phyloP scores from a whole-genome alignment of 1,139 yeast genomes.

The Candida sanyaensis region DNA sequence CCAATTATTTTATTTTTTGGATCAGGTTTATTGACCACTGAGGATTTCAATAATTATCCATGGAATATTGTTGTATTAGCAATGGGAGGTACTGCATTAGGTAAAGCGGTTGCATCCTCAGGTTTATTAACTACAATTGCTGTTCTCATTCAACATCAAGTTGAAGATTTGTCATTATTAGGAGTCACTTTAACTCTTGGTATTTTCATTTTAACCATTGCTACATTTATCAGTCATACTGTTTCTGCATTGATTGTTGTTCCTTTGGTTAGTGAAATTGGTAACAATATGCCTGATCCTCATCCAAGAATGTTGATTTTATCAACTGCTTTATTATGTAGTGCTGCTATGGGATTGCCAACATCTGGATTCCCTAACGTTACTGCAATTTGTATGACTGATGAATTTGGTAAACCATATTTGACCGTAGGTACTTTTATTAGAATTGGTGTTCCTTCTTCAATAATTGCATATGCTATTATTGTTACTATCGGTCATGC shows the following conservation, averaged over 20 bases:
- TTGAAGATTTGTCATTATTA: conserved; percentile 56
- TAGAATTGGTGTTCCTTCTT: conserved; percentile 71
- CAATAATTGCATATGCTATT: conserved; percentile 55
- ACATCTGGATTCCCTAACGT: conserved; percentile 79
- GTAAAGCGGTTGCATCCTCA: conserved; percentile 72
- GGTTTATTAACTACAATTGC: conserved; percentile 71
- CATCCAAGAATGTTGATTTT: conserved; percentile 65
- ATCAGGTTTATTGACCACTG: conserved; percentile 64
- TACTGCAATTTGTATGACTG: conserved; percentile 77
- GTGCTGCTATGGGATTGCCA: conserved; percentile 79
- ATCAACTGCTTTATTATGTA: conserved; percentile 66
- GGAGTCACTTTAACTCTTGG: conserved; percentile 70
- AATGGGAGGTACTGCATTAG: conserved; percentile 78
- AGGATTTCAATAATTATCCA: conserved; percentile 71
- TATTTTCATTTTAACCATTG: conserved; percentile 62
- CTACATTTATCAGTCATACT: conserved; percentile 76
- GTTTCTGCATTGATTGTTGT: conserved; percentile 74
- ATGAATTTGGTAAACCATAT: conserved; percentile 68
- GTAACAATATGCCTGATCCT: conserved; percentile 53
- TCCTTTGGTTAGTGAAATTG: conserved; percentile 71
- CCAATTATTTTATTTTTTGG: conserved; percentile 71
- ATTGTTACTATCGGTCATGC: conserved; percentile 68
- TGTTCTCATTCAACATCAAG: conserved; percentile 52
- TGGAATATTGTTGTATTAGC: conserved; percentile 78
- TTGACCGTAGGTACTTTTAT: conserved; percentile 66